Base-by-base conservation (phyloP, 371 early-diverging fungal species). In the Mucor lusitanicus region DNA sequence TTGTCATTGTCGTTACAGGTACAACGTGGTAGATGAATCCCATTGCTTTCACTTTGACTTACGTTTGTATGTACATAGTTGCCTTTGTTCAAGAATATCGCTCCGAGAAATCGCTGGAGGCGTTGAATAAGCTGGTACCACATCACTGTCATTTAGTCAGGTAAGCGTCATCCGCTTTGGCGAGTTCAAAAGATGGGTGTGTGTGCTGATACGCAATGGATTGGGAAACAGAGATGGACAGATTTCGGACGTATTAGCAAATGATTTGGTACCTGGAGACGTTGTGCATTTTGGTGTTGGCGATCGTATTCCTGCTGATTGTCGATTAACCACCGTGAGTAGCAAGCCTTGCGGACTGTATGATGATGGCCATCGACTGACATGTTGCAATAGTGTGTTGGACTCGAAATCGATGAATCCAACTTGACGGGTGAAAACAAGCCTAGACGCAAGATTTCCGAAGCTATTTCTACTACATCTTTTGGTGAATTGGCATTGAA, bases 61-160 rank as follows among this genome's bases (percentile, higher is more conserved):
- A 55, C 6, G 23, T 5, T n/a, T 48, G 37, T 25, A 11, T 62
- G 23, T 48, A 7, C 67, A 9, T 74, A 92, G 94, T 96, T 66
- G 95, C 94, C 1, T 95, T 96, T 76, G 89, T 94, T 9, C 96
- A 96, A 74, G 96, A 96, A 74, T 94, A 94, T 72, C 84, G 90
- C 40, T 93, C 94, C 6, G 94, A 94, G 71, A 88, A 94, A 73
- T 91, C 92, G 13, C 72, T 96, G 21, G 92, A 95, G 65, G 94
- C 94, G 6, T 79, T 96, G 64, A 93, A 92, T 76, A 91, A 92
- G 67, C 80, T 95, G n/a, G 94, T 93, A 2, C 94, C 95, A 40
- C 93, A 93, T 72, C 81, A 90, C 65, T 93, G 93, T 77, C 90
- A 91, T 79, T 89, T 93, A 37, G 75, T 89, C 32, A 85, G 95